These are phyloP conservation scores for Buddleja alternifolia DNA, from an alignment of 257 asterid genomes.

Conservation along the genomic window DNA sequence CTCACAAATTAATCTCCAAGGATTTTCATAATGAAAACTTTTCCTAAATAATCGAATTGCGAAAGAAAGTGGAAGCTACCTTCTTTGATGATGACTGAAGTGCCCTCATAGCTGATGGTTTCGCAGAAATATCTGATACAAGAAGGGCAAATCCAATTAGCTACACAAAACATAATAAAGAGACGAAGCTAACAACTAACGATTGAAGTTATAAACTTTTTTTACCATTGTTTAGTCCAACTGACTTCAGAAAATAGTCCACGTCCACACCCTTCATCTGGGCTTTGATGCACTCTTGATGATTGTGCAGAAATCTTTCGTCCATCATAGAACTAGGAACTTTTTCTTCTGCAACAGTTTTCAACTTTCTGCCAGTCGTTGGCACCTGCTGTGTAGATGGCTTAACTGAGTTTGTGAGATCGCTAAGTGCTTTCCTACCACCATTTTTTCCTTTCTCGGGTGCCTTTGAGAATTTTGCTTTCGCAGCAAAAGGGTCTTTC, in stretches of 20 bases:
- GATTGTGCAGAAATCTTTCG: constrained; percentile 79
- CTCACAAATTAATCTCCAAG: background rate
- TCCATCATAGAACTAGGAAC: constrained; percentile 42
- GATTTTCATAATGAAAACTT: background rate
- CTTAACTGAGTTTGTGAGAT: constrained; percentile 76
- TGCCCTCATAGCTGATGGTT: constrained; percentile 36
- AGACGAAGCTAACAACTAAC: background rate
- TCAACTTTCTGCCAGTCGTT: constrained; percentile 44
- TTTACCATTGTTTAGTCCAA: constrained; percentile 67
- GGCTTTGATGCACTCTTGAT: constrained; percentile 73
- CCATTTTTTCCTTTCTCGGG: constrained; percentile 55
- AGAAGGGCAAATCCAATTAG: constrained; percentile 9
- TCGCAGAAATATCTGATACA: constrained; percentile 31
- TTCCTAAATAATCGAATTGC: background rate
- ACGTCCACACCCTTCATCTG: constrained; percentile 46
- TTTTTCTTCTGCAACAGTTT: constrained; percentile 40
- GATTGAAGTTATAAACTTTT: background rate
- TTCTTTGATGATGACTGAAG: constrained; percentile 38
- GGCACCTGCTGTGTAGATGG: constrained; percentile 45
- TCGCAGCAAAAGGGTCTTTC: constrained; percentile 47
- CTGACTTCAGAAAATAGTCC: constrained; percentile 64
- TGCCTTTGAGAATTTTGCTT: constrained; percentile 43
- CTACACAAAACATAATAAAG: background rate
- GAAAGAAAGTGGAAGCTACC: constrained; percentile 40
- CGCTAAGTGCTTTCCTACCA: constrained; percentile 75